A percentile compares a stretch with the other conserved stretches of the same genome.
phyloP scores from a whole-genome alignment of 1,284 basidiomycete genomes.

The Apiotrichum gamsii region DNA sequence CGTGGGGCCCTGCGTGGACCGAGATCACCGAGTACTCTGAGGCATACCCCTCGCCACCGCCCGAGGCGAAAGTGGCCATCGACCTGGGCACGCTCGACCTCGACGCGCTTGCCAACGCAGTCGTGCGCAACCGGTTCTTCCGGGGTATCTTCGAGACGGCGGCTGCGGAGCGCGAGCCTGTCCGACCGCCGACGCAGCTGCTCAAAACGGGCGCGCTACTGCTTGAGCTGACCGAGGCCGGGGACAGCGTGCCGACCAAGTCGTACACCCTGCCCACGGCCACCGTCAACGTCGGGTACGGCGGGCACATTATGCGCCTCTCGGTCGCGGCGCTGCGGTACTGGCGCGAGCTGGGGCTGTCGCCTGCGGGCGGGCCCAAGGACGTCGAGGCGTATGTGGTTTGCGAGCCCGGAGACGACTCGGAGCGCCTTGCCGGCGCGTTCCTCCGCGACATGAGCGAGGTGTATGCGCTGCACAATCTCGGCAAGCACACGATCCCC shows the following conservation, averaged over 20 bases:
- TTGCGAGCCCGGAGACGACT: conserved; percentile 13
- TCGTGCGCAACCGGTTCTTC: conserved; percentile 16
- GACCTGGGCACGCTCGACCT: conserved; percentile 6
- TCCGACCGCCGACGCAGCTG: conserved; percentile 1
- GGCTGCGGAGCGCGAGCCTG: background rate
- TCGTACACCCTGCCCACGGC: conserved; percentile 8
- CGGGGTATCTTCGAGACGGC: conserved; percentile 6
- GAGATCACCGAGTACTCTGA: conserved; percentile 2
- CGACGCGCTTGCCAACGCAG: conserved; percentile 12
- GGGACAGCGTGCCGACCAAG: background rate
- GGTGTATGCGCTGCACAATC: conserved; percentile 17
- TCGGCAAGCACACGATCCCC: conserved; percentile 1
- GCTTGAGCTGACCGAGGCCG: conserved; percentile 6
- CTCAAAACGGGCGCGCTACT: conserved; percentile 12
- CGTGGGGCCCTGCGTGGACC: conserved; percentile 9
- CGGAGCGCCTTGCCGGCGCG: conserved; percentile 4
- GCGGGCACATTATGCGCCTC: conserved; percentile 26
- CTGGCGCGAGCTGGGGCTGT: conserved; percentile 38
- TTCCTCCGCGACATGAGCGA: conserved; percentile 17
- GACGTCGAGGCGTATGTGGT: conserved; percentile 24
- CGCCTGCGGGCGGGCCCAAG: conserved; percentile 38
- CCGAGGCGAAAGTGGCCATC: background rate
- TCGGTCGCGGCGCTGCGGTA: conserved; percentile 32
- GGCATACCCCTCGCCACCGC: background rate
- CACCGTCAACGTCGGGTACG: conserved; percentile 23